Conservation (phyloP, 805 yeast species). For the Pichia rugopelliculosa region DNA sequence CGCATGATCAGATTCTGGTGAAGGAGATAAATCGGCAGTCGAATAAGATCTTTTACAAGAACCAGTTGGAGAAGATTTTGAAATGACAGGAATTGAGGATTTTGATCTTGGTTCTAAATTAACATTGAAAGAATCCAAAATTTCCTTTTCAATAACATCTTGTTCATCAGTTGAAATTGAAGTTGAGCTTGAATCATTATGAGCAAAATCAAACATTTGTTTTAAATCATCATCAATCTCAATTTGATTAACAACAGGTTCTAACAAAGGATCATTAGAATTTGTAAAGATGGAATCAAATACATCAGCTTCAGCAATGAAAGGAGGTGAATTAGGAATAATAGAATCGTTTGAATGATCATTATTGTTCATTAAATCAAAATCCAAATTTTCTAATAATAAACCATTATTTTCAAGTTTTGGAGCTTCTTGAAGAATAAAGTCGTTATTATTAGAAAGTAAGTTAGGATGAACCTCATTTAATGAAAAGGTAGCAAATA, state of each 20-base stretch:
- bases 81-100: not conserved
- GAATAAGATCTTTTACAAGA: slow-evolving; percentile 21
- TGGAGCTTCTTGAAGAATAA: slow-evolving; percentile 5
- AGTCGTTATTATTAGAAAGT: not conserved
- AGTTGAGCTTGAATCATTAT: not conserved
- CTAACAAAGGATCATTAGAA: slow-evolving; percentile 55
- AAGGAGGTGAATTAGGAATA: slow-evolving; percentile 35
- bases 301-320: slow-evolving; percentile 45
- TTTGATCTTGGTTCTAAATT: not conserved
- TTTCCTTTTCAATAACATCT: not conserved
- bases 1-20: slow-evolving; percentile 21
- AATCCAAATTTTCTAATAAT: slow-evolving; percentile 8
- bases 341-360: not conserved
- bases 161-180: slow-evolving; percentile 1
- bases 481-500: not conserved
- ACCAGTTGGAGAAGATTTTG: not conserved
- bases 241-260: slow-evolving; percentile 12
- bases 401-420: slow-evolving; percentile 5
- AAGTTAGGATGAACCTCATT: not conserved
- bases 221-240: slow-evolving; percentile 15
- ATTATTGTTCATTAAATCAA: not conserved
- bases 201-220: slow-evolving; percentile 3
- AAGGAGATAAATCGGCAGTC: slow-evolving; percentile 9
- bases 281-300: slow-evolving; percentile 43
- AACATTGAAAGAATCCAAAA: not conserved